Evolutionary conservation across 805 yeast species (phyloP), one percentile per base, ranked within the genome.

Genomic region (Nakazawaea peltata): DNA sequence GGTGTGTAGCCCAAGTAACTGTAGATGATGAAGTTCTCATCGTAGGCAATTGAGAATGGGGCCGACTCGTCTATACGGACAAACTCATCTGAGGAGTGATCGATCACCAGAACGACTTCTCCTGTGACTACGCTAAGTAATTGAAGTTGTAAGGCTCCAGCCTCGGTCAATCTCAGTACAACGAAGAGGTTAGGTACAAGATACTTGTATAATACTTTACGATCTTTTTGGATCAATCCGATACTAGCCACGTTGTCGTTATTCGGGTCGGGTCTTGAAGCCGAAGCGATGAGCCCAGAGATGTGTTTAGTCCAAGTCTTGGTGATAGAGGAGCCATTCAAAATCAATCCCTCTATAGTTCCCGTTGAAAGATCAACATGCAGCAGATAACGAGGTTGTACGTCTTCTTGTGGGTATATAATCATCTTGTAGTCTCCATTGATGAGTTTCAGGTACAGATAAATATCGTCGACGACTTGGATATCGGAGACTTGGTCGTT

Each of bases 1-100:
- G 79, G 78, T 2, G 52, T 51, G 1, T 50, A 48, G 37, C 77
- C 68, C 49, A 67, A 72, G 46, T 74, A 79, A 0, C 88, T 63
- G 49, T 82, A 80, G 9, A 84, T 66, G 13, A 86, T 61, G 83
- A 92, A 90, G 56, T 88, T 76, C 51, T 90, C 97, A 32, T 86
- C 92, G 54, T 76, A 70, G 1, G 76, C 63, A 19, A 85, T 47
- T 16, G 67, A 58, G 19, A 85, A 51, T 2, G 69, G 59, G 1
- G 33, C 57, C 8, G 55, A 54, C 9, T 63, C n/a, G n/a, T n/a
- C n/a, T n/a, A n/a, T n/a, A n/a, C n/a, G 63, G 4, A 67, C 65
- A 18, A 62, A 63, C 5, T 63, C 67, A 4, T 56, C 50, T 16
- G 54, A 58, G 19, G 58, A 64, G 37, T 70, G 74, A 5, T 50